Evolutionary conservation across 805 yeast species (phyloP).

Genomic region (Soucietia sequanensis): DNA sequence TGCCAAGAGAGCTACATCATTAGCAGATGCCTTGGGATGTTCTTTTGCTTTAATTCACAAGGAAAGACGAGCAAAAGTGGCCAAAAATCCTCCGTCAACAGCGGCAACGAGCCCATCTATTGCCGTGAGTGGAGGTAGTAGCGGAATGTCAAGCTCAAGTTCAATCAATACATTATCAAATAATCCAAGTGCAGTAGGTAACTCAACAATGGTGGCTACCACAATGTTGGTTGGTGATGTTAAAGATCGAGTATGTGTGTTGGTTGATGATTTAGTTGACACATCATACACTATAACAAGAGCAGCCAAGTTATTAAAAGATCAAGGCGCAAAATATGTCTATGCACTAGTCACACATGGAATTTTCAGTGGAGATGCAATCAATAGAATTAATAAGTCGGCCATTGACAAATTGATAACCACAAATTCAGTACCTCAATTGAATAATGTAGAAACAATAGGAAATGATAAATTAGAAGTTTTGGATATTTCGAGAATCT

Average conservation of each 20-base stretch:
- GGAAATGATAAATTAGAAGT: slow-evolving; percentile 68
- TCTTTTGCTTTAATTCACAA: slow-evolving; percentile 94
- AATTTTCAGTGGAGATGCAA: slow-evolving; percentile 88
- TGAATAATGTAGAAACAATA: slow-evolving; percentile 44
- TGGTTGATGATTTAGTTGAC: slow-evolving; percentile 91
- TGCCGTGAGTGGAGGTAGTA: slow-evolving; percentile 11
- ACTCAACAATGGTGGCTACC: slow-evolving; percentile 55
- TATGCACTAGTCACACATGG: slow-evolving; percentile 92
- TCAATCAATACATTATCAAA: slow-evolving; percentile 16
- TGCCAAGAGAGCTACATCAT: slow-evolving; percentile 92
- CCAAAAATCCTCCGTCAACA: slow-evolving; percentile 30
- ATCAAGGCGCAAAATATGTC: slow-evolving; percentile 86
- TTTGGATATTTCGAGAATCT: slow-evolving; percentile 80
- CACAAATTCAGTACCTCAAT: slow-evolving; percentile 90
- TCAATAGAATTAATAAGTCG: slow-evolving; percentile 62
- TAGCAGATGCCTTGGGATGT: slow-evolving; percentile 87
- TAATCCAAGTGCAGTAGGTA: slow-evolving; percentile 5
- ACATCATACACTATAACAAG: slow-evolving; percentile 89
- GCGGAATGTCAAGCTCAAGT: slow-evolving; percentile 20
- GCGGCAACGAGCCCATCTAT: slow-evolving; percentile 13
- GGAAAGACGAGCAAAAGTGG: slow-evolving; percentile 64
- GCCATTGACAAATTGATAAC: slow-evolving; percentile 82
- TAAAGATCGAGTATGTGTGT: slow-evolving; percentile 77
- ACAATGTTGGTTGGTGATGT: slow-evolving; percentile 98
- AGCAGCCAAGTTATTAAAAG: slow-evolving; percentile 88